Evolutionary conservation across 306 rosid species (phyloP).

Genomic region (Hippophae gyantsensis): DNA sequence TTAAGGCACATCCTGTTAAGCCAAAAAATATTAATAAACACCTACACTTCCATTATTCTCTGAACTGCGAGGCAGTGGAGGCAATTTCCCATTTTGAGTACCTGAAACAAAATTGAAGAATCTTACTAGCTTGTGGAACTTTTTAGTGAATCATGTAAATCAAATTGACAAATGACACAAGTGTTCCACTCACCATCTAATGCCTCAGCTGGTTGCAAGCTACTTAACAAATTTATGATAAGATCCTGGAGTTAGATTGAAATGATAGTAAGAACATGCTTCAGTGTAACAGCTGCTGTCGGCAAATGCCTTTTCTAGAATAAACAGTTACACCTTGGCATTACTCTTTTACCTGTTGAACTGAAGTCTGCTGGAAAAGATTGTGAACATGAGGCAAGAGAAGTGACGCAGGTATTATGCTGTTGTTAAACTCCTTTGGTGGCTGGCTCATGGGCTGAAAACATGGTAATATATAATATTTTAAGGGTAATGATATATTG

Average conservation of each 20-base stretch:
- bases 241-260: conserved; percentile 61
- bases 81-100: conserved; percentile 5
- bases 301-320: conserved; percentile 9
- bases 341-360: conserved; percentile 71
- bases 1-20: no score
- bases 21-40: no score
- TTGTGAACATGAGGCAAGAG: conserved; percentile 82
- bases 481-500: no score
- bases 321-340: conserved; percentile 14
- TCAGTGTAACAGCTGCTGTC: conserved; percentile 7
- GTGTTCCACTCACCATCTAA: conserved; percentile 61
- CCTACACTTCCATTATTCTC: no score
- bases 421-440: conserved; percentile 50
- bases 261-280: conserved; percentile 17
- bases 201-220: conserved; percentile 66
- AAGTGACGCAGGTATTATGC: conserved; percentile 50
- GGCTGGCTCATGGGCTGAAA: conserved; percentile 51
- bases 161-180: conserved; percentile 10
- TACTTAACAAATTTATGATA: conserved; percentile 55
- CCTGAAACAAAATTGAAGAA: conserved; percentile 40
- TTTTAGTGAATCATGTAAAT: conserved; percentile 6
- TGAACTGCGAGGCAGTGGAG: no score
- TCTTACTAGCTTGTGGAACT: conserved; percentile 14
- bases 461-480: conserved; percentile 1
- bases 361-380: conserved; percentile 79